Evolutionary conservation across 2,329 filamentous ascomycete species (phyloP).

Genomic region (Fusarium keratoplasticum): DNA sequence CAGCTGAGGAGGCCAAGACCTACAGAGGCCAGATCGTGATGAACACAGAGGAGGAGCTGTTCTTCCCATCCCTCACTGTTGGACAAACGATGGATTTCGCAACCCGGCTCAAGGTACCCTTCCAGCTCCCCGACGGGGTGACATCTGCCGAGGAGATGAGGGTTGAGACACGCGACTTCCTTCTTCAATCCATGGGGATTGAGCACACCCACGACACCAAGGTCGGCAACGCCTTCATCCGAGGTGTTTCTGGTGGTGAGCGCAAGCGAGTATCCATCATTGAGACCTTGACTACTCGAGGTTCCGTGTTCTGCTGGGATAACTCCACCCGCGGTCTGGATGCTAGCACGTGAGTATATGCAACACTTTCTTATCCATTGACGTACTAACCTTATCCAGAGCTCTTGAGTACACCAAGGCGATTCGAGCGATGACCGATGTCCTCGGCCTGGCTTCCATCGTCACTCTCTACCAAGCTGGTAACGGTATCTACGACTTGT

Average conservation of each 20-base stretch:
- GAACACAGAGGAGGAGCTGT: constrained; percentile 76
- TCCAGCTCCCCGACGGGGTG: constrained; percentile 57
- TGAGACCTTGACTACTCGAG: constrained; percentile 69
- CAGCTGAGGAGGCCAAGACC: constrained; percentile 59
- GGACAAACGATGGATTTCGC: constrained; percentile 79
- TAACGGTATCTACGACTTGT: constrained; percentile 76
- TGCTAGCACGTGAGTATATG: constrained; percentile 66
- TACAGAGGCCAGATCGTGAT: constrained; percentile 72
- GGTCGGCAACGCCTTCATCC: constrained; percentile 74
- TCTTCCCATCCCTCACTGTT: constrained; percentile 77
- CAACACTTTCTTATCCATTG: rapidly evolving
- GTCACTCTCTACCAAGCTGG: constrained; percentile 78
- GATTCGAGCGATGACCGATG: constrained; percentile 73
- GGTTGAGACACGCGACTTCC: constrained; percentile 61
- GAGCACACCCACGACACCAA: constrained; percentile 72
- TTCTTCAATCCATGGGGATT: constrained; percentile 69
- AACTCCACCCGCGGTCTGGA: constrained; percentile 75
- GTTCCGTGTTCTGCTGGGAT: constrained; percentile 74
- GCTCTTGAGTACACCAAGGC: constrained; percentile 71
- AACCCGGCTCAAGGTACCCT: constrained; percentile 67
- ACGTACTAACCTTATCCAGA: constrained; percentile 35
- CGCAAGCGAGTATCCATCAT: constrained; percentile 77
- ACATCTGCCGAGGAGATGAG: constrained; percentile 58
- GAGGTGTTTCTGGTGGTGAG: constrained; percentile 76
- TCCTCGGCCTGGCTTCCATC: constrained; percentile 68